phyloP scores from a whole-genome alignment of 352 stramenopile genomes.

The Globisporangium camurandrum region DNA sequence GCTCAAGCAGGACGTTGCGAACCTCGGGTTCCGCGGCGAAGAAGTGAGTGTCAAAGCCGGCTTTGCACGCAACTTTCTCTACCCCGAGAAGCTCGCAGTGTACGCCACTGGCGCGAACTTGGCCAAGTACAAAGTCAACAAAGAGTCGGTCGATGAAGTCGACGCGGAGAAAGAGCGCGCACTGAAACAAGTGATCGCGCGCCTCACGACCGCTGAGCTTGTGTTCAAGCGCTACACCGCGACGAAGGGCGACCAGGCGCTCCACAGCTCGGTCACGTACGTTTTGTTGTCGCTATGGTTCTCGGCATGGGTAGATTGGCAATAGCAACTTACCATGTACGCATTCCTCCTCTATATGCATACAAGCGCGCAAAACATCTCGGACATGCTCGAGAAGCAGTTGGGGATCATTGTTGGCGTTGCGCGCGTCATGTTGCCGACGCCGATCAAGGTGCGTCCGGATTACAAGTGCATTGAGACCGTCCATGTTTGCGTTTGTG shows the following conservation, averaged over 20 bases:
- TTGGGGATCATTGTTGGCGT: conserved; percentile 73
- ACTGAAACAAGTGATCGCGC: conserved; percentile 54
- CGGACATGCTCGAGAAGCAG: conserved; percentile 82
- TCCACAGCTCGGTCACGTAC: conserved; percentile 65
- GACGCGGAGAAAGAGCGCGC: conserved; percentile 13
- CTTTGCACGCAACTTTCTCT: conserved; percentile 92
- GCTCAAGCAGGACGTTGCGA: conserved; percentile 76
- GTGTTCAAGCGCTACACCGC: conserved; percentile 79
- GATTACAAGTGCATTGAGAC: background rate
- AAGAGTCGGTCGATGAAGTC: conserved; percentile 15
- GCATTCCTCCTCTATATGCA: no score
- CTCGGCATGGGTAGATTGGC: background rate
- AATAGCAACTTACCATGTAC: background rate
- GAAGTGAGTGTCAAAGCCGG: conserved; percentile 90
- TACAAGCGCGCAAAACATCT: conserved; percentile 79
- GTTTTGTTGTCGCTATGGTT: background rate
- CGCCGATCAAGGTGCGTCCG: conserved; percentile 51
- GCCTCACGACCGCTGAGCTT: conserved; percentile 50
- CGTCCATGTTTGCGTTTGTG: background rate
- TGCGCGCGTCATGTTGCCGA: conserved; percentile 62
- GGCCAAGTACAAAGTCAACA: conserved; percentile 74
- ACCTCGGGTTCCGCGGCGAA: conserved; percentile 86
- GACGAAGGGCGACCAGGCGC: conserved; percentile 43
- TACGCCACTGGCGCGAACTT: conserved; percentile 91
- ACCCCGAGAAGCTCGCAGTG: conserved; percentile 90